A percentile compares a stretch with the other conserved stretches of the same genome.
Evolutionary conservation across 768 basidiomycete species (phyloP).

Genomic region (Podaxis sp.): DNA sequence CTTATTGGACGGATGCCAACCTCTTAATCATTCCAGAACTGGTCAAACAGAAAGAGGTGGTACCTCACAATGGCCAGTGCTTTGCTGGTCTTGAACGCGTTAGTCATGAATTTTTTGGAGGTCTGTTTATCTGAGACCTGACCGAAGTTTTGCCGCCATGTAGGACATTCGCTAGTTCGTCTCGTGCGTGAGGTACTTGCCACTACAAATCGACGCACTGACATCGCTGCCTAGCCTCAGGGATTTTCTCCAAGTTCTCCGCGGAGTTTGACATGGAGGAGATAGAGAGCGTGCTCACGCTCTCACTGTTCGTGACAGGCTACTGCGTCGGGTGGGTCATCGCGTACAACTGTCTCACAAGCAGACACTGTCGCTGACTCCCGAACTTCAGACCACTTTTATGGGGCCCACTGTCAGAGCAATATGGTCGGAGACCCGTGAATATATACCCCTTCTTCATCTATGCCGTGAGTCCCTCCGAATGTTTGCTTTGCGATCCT

Average conservation of each 20-base stretch:
- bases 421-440: constrained; percentile 58
- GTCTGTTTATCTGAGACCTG: neutral
- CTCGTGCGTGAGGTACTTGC: constrained; percentile 31
- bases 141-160: constrained; percentile 1
- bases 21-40: constrained; percentile 36
- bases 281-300: constrained; percentile 51
- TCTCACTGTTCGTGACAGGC: constrained; percentile 68
- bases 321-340: constrained; percentile 52
- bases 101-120: constrained; percentile 19
- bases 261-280: constrained; percentile 46
- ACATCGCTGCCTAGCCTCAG: constrained; percentile 33
- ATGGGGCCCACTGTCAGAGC: constrained; percentile 56
- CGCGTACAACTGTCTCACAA: neutral
- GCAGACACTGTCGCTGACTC: neutral
- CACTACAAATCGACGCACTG: neutral
- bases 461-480: constrained; percentile 41
- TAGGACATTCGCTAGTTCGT: constrained; percentile 65
- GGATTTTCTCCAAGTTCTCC: constrained; percentile 42
- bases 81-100: constrained; percentile 56
- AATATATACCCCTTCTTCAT: constrained; percentile 55
- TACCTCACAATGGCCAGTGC: constrained; percentile 49
- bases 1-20: neutral
- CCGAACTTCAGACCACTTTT: constrained; percentile 38
- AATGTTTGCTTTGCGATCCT: neutral
- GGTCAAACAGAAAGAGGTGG: constrained; percentile 45